phyloP scores from a whole-genome alignment of 371 early-diverging fungal genomes.

The Apophysomyces elegans region DNA sequence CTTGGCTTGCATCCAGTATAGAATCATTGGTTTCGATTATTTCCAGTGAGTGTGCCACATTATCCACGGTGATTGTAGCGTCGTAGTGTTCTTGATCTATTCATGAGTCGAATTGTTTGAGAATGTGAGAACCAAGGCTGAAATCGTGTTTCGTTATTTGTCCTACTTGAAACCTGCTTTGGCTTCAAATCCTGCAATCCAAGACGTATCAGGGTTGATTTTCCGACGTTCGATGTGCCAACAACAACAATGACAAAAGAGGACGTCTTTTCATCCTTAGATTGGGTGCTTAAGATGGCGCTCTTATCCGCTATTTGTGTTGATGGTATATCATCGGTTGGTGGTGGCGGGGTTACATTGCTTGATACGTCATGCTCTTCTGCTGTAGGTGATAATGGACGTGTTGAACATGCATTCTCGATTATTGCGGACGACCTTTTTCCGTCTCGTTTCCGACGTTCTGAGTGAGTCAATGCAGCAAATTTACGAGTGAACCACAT shows the following conservation, averaged over 20 bases:
- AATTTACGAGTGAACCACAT: constrained; percentile 46
- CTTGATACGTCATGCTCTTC: background rate
- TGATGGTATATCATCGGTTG: constrained; percentile 8
- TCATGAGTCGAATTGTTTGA: background rate
- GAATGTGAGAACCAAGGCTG: background rate
- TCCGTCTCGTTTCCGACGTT: constrained; percentile 16
- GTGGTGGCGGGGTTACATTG: background rate
- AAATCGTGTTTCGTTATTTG: constrained; percentile 22
- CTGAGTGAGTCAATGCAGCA: constrained; percentile 26
- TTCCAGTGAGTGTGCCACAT: constrained; percentile 28
- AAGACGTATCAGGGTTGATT: constrained; percentile 42
- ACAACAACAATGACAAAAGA: constrained; percentile 33
- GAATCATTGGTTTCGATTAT: constrained; percentile 35
- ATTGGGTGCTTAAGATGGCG: too few relatives aligned
- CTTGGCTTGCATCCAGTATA: constrained; percentile 25
- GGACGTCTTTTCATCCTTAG: background rate
- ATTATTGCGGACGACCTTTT: constrained; percentile 5
- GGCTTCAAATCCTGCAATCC: constrained; percentile 33
- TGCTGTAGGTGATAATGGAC: constrained; percentile 4
- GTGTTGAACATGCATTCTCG: constrained; percentile 13
- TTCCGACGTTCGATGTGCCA: constrained; percentile 41
- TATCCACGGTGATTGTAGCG: constrained; percentile 26
- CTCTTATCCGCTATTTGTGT: constrained; percentile 13
- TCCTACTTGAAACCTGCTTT: constrained; percentile 28
- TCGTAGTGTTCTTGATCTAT: constrained; percentile 39